Evolutionary conservation across 2,329 filamentous ascomycete species (phyloP).

Genomic region (Penicillium sp.): DNA sequence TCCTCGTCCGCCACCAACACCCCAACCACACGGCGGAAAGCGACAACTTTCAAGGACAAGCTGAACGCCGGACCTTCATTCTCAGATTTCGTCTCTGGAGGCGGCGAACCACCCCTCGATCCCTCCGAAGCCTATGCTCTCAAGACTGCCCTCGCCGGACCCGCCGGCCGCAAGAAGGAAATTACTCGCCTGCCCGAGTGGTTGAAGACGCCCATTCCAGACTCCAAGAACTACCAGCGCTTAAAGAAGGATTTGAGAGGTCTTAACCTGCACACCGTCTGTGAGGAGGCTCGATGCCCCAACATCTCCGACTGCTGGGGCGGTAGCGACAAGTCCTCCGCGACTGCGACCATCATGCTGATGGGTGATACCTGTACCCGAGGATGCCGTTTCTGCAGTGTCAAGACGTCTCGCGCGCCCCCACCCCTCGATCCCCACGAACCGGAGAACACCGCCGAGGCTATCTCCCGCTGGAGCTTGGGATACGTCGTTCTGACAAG

Average conservation of each 20-base stretch:
- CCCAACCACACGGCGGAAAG: constrained; percentile 54
- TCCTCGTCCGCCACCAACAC: constrained; percentile 36
- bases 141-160: constrained; percentile 62
- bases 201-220: constrained; percentile 94
- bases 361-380: constrained; percentile 99
- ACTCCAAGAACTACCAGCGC: constrained; percentile 83
- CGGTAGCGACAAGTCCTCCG: constrained; percentile 80
- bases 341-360: constrained; percentile 97
- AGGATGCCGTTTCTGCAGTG: constrained; percentile 94
- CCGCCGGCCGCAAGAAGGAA: constrained; percentile 62
- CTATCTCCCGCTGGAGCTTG: constrained; percentile 85
- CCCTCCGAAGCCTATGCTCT: constrained; percentile 59
- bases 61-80: constrained; percentile 67
- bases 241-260: constrained; percentile 93
- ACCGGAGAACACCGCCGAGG: constrained; percentile 94
- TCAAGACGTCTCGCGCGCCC: constrained; percentile 78
- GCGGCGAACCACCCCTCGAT: constrained; percentile 44
- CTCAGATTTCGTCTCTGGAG: constrained; percentile 60
- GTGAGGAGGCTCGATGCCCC: constrained; percentile 94
- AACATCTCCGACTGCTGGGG: constrained; percentile 99
- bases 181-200: constrained; percentile 81
- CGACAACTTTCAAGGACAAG: constrained; percentile 62
- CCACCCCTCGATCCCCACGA: constrained; percentile 92
- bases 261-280: constrained; percentile 89
- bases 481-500: constrained; percentile 94